A percentile compares a stretch with the other conserved stretches of the same genome.
These are phyloP conservation scores for Fraxinus greggii DNA, from an alignment of 305 asterid genomes.

Conservation along the genomic window DNA sequence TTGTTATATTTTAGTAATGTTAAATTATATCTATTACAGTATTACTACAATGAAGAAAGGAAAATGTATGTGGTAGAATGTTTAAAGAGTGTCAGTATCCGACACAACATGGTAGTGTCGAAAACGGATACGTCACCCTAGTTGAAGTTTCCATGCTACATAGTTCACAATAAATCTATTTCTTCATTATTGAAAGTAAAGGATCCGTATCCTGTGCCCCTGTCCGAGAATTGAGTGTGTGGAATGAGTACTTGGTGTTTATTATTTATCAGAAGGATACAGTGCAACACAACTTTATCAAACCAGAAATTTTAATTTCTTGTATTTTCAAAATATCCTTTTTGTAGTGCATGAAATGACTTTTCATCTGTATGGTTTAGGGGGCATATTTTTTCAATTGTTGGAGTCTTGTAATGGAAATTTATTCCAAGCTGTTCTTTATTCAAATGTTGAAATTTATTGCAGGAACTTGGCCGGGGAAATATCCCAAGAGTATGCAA, in stretches of 20 bases:
- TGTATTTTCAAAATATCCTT: not conserved
- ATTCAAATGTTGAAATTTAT: constrained; percentile 1
- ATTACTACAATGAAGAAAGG: not conserved
- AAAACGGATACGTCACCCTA: not conserved
- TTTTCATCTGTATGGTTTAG: not conserved
- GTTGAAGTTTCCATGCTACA: not conserved
- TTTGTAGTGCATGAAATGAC: not conserved
- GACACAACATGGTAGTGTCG: not conserved
- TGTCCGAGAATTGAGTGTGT: not conserved
- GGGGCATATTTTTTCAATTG: not conserved
- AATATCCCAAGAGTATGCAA: constrained; percentile 81
- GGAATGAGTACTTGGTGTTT: not conserved
- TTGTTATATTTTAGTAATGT: not conserved
- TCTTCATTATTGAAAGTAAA: not conserved
- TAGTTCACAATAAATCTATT: not conserved
- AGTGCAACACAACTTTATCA: not conserved
- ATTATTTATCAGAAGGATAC: not conserved
- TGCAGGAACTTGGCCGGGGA: constrained; percentile 98
- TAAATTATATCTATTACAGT: not conserved
- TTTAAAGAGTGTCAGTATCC: not conserved
- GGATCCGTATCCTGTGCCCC: not conserved
- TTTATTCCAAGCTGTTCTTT: not conserved
- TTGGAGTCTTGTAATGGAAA: not conserved
- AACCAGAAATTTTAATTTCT: not conserved
- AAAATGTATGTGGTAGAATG: not conserved